Conservation (phyloP, 2,329 filamentous ascomycete genomes). For the Ascochyta clinopodiicola region DNA sequence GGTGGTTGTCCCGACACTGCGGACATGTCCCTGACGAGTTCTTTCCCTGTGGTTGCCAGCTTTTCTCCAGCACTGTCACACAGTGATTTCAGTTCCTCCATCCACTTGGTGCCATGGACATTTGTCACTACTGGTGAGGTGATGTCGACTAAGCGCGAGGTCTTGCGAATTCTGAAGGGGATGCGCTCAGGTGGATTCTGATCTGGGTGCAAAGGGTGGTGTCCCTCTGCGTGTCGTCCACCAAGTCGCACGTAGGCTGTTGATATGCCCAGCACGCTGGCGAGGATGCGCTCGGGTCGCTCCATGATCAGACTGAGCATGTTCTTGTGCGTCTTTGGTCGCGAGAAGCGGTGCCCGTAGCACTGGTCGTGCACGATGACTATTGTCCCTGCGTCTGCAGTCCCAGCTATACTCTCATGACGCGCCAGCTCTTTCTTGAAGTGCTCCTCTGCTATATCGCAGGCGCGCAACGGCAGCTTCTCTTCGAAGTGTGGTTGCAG, state of each 20-base stretch:
- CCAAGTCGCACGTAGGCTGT: constrained; percentile 91
- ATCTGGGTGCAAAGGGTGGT: constrained; percentile 70
- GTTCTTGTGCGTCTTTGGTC: constrained; percentile 76
- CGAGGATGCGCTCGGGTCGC: constrained; percentile 87
- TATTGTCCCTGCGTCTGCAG: constrained; percentile 65
- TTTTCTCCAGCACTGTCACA: constrained; percentile 81
- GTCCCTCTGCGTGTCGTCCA: constrained; percentile 75
- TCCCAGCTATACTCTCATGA: constrained; percentile 58
- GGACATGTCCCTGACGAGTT: constrained; percentile 66
- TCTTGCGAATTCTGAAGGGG: constrained; percentile 87
- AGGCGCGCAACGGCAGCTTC: constrained; percentile 57
- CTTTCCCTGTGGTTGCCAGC: constrained; percentile 77
- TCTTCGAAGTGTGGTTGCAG: constrained; percentile 48
- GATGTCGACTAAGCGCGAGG: constrained; percentile 72
- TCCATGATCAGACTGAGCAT: constrained; percentile 85
- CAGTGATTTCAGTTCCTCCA: constrained; percentile 87
- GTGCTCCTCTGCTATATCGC: constrained; percentile 69
- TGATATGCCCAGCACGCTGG: constrained; percentile 80
- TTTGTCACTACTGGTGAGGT: constrained; percentile 81
- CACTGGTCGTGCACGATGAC: constrained; percentile 92
- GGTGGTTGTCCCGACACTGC: constrained; percentile 55
- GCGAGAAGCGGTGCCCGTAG: constrained; percentile 90
- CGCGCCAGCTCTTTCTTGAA: constrained; percentile 72
- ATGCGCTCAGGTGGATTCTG: constrained; percentile 65
- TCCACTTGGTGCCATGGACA: constrained; percentile 91